A percentile compares a stretch with the other conserved stretches of the same genome.
Evolutionary conservation across 208 protist genomes (phyloP).

Genomic region (Acanthamoeba healyi): DNA sequence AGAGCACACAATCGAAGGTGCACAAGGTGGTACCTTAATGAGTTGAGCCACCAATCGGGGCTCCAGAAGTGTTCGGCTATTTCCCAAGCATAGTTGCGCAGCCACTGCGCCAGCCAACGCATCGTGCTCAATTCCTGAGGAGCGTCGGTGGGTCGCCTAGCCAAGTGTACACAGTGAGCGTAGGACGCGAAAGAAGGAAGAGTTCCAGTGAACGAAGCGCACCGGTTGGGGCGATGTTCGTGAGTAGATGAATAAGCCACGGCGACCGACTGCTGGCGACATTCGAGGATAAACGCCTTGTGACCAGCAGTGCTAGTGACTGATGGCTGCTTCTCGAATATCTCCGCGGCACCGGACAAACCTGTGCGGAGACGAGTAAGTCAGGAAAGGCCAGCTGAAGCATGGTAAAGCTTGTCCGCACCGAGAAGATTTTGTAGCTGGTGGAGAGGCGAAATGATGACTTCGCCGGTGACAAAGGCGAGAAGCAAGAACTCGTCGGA

Average conservation of each 20-base stretch:
- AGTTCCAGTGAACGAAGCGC: no score
- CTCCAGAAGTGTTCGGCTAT: background rate
- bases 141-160: no score
- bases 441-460: no score
- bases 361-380: background rate
- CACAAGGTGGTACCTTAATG: background rate
- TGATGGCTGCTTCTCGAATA: background rate
- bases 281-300: conserved; percentile 18
- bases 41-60: background rate
- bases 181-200: background rate
- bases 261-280: background rate
- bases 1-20: background rate
- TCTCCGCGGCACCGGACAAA: background rate
- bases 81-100: no score
- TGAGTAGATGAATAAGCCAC: background rate
- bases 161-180: background rate
- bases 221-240: background rate
- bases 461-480: background rate
- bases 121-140: no score
- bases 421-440: no score
- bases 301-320: background rate
- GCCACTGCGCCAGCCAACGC: no score
- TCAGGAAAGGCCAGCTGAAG: no score
- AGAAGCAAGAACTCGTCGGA: background rate
- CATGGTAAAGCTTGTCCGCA: no score